Conservation (phyloP, 225 moss, liverwort and hornwort genomes). For the Physcomitrellopsis africana region DNA sequence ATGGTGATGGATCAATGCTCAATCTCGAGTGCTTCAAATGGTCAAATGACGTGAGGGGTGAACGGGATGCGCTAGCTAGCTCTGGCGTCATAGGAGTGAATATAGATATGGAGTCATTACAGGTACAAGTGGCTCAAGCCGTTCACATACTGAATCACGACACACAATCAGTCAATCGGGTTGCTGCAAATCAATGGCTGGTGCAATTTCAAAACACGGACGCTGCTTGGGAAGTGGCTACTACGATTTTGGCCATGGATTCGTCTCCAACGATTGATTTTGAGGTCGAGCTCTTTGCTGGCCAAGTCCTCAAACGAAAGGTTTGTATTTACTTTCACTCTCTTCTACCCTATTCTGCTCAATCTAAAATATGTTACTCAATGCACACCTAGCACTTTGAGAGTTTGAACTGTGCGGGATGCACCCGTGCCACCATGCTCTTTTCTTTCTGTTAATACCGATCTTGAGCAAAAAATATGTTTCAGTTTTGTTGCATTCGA, state of each 20-base stretch:
- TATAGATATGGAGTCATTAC: constrained; percentile 58
- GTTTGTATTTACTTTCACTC: constrained; percentile 37
- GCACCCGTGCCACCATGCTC: neutral
- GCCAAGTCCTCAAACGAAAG: constrained; percentile 96
- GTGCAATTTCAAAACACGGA: constrained; percentile 94
- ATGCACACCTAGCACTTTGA: neutral
- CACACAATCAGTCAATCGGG: constrained; percentile 83
- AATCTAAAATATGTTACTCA: neutral
- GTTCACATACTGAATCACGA: constrained; percentile 95
- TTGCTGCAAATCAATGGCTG: constrained; percentile 97
- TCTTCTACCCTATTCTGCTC: neutral
- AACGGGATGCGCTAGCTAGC: constrained; percentile 15
- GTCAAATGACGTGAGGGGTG: constrained; percentile 46
- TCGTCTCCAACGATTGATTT: constrained; percentile 72
- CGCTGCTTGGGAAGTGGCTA: constrained; percentile 94
- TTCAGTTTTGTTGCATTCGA: neutral
- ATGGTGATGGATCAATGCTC: neutral
- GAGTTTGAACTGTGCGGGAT: neutral
- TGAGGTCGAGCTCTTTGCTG: constrained; percentile 94
- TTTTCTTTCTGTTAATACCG: neutral
- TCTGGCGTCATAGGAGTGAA: constrained; percentile 6
- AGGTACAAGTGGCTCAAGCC: constrained; percentile 82
- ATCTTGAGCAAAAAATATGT: neutral
- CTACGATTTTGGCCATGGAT: constrained; percentile 81
- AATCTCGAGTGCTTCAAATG: constrained; percentile 17